Base-by-base conservation (phyloP, 2,329 filamentous ascomycete genomes). In the Stachybotrys elegans region DNA sequence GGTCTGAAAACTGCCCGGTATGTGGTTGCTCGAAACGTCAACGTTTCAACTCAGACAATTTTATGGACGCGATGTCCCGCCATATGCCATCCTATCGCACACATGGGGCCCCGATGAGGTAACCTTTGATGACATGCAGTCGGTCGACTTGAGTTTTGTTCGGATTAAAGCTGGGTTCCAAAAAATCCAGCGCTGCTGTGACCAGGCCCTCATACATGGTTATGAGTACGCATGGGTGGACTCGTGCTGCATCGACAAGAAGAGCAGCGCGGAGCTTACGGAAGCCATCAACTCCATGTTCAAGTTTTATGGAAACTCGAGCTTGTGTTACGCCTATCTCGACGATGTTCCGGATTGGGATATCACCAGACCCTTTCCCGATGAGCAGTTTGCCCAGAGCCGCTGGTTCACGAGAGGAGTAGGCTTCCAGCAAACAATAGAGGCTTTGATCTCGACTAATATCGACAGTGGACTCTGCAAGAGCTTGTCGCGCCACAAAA, bases 31-130 rank as follows among this genome's bases (percentile, higher is more conserved):
- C n/a, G n/a, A n/a, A n/a, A n/a, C n/a, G n/a, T n/a, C n/a, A n/a
- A n/a, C 35, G n/a, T 44, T 22, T n/a, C n/a, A n/a, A n/a, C n/a
- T n/a, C n/a, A n/a, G n/a, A n/a, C n/a, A n/a, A n/a, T n/a, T n/a
- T n/a, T n/a, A n/a, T n/a, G n/a, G n/a, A n/a, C n/a, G n/a, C n/a
- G n/a, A n/a, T n/a, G n/a, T 39, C 19, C 42, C 43, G 11, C 42
- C 41, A 1, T 64, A 62, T 35, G 57, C 51, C 4, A 61, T 63
- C 16, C 51, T 64, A 2, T 62, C 59, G 8, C 59, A 62, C 36
- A 60, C 55, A 3, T 62, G 61, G 57, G 52, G 48, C 5, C 38
- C 45, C 3, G 49, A 54, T 8, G 58, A 61, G 40, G 50, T 60
- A 1, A 47, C 45, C 8, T 51, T 53, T 21, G 48, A 53, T 22